Evolutionary conservation across 306 rosid species (phyloP).

Genomic region (Mucuna pruriens): DNA sequence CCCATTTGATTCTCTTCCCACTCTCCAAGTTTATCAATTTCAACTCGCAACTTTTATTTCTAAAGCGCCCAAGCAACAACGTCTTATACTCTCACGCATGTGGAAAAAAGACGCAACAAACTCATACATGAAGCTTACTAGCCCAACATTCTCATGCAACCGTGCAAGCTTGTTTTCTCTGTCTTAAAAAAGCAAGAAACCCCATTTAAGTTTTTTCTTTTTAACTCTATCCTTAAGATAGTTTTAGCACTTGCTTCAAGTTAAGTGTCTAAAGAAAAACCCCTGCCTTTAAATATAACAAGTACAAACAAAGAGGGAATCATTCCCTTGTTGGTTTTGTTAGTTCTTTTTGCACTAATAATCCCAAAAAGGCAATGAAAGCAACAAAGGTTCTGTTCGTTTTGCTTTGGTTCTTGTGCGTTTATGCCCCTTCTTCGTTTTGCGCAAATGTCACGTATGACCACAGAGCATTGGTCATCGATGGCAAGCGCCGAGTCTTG

Average conservation of each 20-base stretch:
- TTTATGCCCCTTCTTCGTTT: conserved; percentile 46
- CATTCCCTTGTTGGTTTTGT: not conserved
- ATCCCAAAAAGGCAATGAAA: conserved; percentile 47
- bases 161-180: conserved; percentile 9
- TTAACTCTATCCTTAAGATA: not conserved
- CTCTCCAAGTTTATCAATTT: conserved; percentile 28
- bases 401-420: conserved; percentile 49
- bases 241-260: conserved; percentile 35
- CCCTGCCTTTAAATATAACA: conserved; percentile 13
- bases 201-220: not conserved
- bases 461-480: conserved; percentile 79
- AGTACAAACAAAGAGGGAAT: conserved; percentile 21
- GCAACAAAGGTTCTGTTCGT: conserved; percentile 34
- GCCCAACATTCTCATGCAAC: conserved; percentile 4
- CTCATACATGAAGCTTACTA: conserved; percentile 21
- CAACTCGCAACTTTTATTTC: conserved; percentile 25
- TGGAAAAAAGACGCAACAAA: not conserved
- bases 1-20: conserved; percentile 42
- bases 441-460: conserved; percentile 77
- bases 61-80: conserved; percentile 53
- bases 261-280: not conserved
- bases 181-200: conserved; percentile 41
- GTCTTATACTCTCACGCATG: conserved; percentile 26
- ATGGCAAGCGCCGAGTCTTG: conserved; percentile 77
- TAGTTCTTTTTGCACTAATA: not conserved